phyloP scores from a whole-genome alignment of 140 eudicot genomes.

The Oenanthe javanica region DNA sequence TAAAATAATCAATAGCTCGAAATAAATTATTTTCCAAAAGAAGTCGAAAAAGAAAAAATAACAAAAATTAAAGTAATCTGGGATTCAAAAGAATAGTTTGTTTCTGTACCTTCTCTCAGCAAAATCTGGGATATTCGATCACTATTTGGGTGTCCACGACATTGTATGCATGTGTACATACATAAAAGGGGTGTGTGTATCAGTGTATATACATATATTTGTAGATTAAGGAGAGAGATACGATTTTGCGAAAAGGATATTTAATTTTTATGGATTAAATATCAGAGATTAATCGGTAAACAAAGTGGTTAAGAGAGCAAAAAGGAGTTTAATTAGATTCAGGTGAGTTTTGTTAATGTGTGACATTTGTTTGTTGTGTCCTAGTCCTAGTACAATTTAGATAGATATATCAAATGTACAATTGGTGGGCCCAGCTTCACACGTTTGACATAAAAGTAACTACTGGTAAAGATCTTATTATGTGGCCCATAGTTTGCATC shows the following conservation, averaged over 20 bases:
- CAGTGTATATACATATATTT: no score
- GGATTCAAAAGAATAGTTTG: neutral
- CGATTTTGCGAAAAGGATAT: neutral
- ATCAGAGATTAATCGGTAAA: neutral
- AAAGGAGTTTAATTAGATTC: neutral
- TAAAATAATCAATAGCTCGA: neutral
- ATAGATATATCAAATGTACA: neutral
- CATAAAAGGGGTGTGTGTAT: no score
- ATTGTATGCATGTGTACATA: neutral
- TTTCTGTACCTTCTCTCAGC: neutral
- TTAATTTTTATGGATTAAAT: neutral
- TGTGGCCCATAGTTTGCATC: neutral
- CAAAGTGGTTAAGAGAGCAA: neutral
- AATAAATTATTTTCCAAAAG: neutral
- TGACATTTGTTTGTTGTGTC: neutral
- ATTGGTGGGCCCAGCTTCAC: neutral
- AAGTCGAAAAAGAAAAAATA: neutral
- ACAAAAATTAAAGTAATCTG: neutral
- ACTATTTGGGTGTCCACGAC: neutral
- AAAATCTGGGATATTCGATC: neutral
- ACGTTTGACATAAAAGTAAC: neutral
- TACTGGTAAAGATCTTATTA: neutral
- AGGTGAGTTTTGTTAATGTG: neutral
- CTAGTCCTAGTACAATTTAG: neutral
- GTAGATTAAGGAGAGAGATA: neutral